Percentiles rank a stretch among this genome's conserved stretches.
Evolutionary conservation across 805 yeast genomes (phyloP).

Genomic region (Citeromyces matritensis): DNA sequence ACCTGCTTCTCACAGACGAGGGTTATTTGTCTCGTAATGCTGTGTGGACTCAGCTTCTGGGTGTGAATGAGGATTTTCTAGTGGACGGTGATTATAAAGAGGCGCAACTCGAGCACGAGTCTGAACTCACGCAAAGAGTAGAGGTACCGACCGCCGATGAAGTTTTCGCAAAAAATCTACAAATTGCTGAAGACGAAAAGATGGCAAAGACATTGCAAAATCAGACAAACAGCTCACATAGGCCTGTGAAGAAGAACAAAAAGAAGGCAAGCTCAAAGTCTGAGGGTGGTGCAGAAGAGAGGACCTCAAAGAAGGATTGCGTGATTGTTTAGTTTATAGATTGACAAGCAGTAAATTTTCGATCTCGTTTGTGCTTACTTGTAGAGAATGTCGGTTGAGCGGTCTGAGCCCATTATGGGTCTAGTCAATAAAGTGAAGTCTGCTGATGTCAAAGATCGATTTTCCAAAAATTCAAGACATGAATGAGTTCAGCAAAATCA

Average conservation of each 20-base stretch:
- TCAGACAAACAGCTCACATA: too few species aligned
- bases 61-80: slow-evolving; percentile 51
- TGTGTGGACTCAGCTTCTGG: slow-evolving; percentile 71
- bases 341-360: too few species aligned
- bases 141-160: slow-evolving; percentile 7
- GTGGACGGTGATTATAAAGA: slow-evolving; percentile 47
- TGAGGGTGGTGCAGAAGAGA: slow-evolving; percentile 16
- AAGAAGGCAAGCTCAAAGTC: slow-evolving; percentile 4
- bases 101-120: slow-evolving; percentile 12
- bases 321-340: too few species aligned
- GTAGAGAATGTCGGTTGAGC: too few species aligned
- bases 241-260: slow-evolving; percentile 7
- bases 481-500: too few species aligned
- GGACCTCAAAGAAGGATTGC: background rate
- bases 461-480: too few species aligned
- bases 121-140: too few species aligned
- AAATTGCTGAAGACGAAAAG: slow-evolving; percentile 15
- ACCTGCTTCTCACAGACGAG: slow-evolving; percentile 57
- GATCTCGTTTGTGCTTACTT: too few species aligned
- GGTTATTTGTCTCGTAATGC: slow-evolving; percentile 40
- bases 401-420: too few species aligned
- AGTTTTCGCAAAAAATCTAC: slow-evolving; percentile 13
- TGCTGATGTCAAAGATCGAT: too few species aligned
- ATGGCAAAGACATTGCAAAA: slow-evolving; percentile 14
- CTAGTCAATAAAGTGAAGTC: too few species aligned